Percentiles rank a stretch among this genome's conserved stretches.
phyloP scores from a whole-genome alignment of 352 stramenopile genomes.

The Peronospora destructor region DNA sequence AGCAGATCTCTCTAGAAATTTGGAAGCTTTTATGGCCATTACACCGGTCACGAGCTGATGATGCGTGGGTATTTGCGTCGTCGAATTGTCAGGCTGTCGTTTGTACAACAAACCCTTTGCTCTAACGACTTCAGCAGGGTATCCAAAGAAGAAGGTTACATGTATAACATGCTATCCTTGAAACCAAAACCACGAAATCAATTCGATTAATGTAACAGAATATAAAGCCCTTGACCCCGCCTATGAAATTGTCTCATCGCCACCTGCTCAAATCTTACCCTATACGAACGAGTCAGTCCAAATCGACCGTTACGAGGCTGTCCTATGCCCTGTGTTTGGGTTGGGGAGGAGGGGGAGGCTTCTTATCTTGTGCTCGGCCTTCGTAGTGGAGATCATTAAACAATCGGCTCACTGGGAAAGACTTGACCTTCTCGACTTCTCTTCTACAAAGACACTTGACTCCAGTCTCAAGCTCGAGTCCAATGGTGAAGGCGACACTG shows the following conservation, averaged over 20 bases:
- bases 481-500: conserved; percentile 30
- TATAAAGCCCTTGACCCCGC: neutral
- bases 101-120: too few relatives aligned
- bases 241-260: conserved; percentile 2
- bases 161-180: neutral
- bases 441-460: neutral
- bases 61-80: neutral
- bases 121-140: too few relatives aligned
- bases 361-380: neutral
- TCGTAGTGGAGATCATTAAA: conserved; percentile 13
- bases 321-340: neutral
- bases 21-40: conserved; percentile 6
- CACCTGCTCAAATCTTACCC: conserved; percentile 2
- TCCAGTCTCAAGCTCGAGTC: conserved; percentile 1
- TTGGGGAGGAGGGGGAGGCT: neutral
- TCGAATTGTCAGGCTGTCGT: too few relatives aligned
- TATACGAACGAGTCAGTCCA: conserved; percentile 16
- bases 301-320: conserved; percentile 13
- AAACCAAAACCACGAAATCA: conserved; percentile 4
- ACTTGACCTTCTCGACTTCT: conserved; percentile 11
- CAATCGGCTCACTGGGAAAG: conserved; percentile 23
- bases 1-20: conserved; percentile 14
- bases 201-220: neutral
- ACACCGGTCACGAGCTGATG: neutral
- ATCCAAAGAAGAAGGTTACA: too few relatives aligned